Conservation (phyloP, 2,329 filamentous ascomycete genomes). For the Fusarium armeniacum region DNA sequence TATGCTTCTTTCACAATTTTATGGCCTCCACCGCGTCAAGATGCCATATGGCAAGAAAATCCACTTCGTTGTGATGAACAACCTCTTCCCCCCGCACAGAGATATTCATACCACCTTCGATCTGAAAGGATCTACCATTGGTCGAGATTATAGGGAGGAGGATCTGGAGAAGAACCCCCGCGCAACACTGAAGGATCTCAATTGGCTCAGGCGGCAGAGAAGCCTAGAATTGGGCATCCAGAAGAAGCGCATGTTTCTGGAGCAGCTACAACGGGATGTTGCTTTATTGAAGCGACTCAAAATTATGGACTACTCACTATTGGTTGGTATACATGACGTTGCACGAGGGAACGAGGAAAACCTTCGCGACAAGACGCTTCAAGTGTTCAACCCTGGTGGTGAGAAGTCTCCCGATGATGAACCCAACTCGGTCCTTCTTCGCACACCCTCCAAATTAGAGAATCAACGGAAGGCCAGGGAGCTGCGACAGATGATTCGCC, state of each 20-base stretch:
- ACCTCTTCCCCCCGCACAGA: constrained; percentile 95
- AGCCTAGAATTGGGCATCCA: constrained; percentile 89
- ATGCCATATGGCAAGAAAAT: constrained; percentile 98
- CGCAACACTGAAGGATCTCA: constrained; percentile 95
- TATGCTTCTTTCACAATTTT: constrained; percentile 97
- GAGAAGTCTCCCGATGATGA: constrained; percentile 71
- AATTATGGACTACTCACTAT: constrained; percentile 98
- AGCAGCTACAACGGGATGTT: constrained; percentile 91
- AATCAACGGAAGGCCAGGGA: constrained; percentile 92
- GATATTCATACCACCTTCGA: constrained; percentile 99
- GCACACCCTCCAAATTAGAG: constrained; percentile 94
- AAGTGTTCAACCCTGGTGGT: constrained; percentile 93
- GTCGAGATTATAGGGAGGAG: constrained; percentile 90
- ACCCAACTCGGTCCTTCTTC: constrained; percentile 75
- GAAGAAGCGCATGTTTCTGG: constrained; percentile 89
- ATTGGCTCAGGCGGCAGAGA: constrained; percentile 90
- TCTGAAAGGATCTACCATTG: constrained; percentile 94
- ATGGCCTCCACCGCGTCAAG: constrained; percentile 96
- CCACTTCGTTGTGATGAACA: constrained; percentile 99
- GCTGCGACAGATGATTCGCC: constrained; percentile 90
- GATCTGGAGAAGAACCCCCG: constrained; percentile 89
- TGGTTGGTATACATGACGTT: constrained; percentile 94
- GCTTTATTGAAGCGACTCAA: constrained; percentile 86
- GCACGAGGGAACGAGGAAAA: constrained; percentile 95
- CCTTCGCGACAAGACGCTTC: constrained; percentile 86